phyloP scores from a whole-genome alignment of 139 green algal genomes.

The Chlorella sorokiniana region DNA sequence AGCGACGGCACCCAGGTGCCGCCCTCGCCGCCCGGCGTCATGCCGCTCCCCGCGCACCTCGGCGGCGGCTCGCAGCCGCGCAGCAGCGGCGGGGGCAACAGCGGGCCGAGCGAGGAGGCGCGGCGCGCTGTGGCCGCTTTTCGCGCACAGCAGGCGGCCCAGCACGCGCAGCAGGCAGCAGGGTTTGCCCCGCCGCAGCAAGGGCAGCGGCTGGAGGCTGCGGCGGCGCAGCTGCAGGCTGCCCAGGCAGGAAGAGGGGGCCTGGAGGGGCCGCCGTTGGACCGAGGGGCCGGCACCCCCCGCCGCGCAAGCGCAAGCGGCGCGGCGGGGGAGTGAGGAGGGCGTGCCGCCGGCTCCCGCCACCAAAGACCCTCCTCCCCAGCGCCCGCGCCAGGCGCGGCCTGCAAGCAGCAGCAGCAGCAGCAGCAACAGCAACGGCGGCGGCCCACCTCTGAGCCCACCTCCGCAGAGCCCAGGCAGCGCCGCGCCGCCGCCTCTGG shows the following conservation, averaged over 20 bases:
- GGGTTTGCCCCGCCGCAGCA: neutral
- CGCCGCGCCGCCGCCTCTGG: no score
- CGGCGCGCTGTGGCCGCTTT: neutral
- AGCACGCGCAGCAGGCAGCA: neutral
- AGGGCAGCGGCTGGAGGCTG: neutral
- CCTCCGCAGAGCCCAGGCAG: no score
- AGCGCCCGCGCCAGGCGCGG: no score
- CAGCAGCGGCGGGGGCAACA: neutral
- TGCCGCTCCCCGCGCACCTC: no score
- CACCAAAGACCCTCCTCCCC: no score
- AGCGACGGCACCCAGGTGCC: no score
- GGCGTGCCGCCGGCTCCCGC: no score
- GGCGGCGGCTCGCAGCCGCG: neutral
- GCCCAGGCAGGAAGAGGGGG: neutral
- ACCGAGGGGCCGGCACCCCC: neutral
- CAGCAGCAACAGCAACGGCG: no score
- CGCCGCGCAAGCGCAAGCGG: neutral
- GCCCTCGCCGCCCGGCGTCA: no score
- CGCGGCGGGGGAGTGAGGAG: no score
- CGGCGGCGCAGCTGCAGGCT: neutral
- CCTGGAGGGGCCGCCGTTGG: neutral
- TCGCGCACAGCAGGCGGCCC: neutral
- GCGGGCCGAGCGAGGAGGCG: neutral
- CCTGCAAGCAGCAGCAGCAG: no score
- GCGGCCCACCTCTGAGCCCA: no score